A percentile compares a stretch with the other conserved stretches of the same genome.
Evolutionary conservation across 176 grass and related monocot species (phyloP).

Genomic region (Phoenix roebelenii): DNA sequence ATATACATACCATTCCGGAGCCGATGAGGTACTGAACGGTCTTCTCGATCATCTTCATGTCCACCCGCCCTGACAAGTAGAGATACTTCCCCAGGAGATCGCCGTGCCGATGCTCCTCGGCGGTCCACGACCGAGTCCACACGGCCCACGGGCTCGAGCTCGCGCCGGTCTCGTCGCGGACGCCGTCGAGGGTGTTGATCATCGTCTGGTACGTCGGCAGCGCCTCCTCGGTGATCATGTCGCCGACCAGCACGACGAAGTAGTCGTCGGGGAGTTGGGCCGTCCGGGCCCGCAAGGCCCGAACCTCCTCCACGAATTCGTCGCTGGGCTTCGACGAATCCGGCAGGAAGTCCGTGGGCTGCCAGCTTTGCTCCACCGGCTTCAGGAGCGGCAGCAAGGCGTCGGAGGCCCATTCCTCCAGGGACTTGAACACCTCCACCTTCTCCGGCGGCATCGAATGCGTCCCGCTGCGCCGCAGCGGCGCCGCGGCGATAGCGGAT

Average conservation of each 20-base stretch:
- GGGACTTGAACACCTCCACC: conserved; percentile 68
- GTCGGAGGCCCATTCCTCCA: conserved; percentile 53
- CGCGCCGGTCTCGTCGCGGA: conserved; percentile 89
- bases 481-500: background rate
- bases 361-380: conserved; percentile 77
- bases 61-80: conserved; percentile 85
- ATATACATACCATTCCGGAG: conserved; percentile 63
- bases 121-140: conserved; percentile 83
- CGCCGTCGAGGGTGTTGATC: conserved; percentile 93
- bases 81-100: conserved; percentile 74
- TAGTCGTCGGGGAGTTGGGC: conserved; percentile 60
- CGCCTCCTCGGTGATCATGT: conserved; percentile 98
- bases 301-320: conserved; percentile 46
- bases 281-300: conserved; percentile 49
- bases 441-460: conserved; percentile 94
- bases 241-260: conserved; percentile 70
- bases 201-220: conserved; percentile 96
- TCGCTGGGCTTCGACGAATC: conserved; percentile 40
- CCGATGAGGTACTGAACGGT: conserved; percentile 95
- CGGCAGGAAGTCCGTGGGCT: conserved; percentile 76
- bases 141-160: conserved; percentile 77
- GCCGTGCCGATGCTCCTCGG: conserved; percentile 93
- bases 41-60: conserved; percentile 83
- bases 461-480: conserved; percentile 16
- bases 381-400: conserved; percentile 70